A percentile compares a stretch with the other conserved stretches of the same genome.
phyloP scores from a whole-genome alignment of 306 rosid species.

The Acacia melanoxylon region DNA sequence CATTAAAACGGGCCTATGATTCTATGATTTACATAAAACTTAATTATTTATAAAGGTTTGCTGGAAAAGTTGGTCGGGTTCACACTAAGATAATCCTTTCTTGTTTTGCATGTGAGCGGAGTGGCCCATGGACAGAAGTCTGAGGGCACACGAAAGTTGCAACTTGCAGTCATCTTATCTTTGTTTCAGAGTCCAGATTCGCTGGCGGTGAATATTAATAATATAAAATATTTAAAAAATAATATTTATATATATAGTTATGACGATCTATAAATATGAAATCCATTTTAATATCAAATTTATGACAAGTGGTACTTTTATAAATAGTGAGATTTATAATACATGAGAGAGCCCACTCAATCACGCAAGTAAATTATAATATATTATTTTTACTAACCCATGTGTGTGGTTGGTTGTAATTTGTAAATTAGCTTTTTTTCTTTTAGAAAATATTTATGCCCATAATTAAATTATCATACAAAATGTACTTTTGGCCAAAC shows the following conservation, averaged over 20 bases:
- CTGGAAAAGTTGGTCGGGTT: background rate
- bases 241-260: no score
- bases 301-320: background rate
- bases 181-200: background rate
- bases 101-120: background rate
- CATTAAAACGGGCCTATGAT: no score
- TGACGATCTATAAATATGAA: no score
- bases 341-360: background rate
- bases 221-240: background rate
- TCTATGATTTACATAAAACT: no score
- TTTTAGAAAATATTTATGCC: no score
- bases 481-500: no score
- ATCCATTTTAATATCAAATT: no score
- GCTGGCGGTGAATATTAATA: background rate
- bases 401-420: no score
- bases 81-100: background rate
- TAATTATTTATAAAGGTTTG: no score
- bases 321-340: background rate
- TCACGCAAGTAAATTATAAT: background rate
- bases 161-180: background rate
- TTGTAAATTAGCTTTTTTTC: no score
- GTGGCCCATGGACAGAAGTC: background rate
- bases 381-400: no score
- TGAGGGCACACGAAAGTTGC: background rate
- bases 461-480: no score